These are phyloP conservation scores for Penicillium maclennaniae DNA, from an alignment of 495 filamentous ascomycete species.

Conservation along the genomic window DNA sequence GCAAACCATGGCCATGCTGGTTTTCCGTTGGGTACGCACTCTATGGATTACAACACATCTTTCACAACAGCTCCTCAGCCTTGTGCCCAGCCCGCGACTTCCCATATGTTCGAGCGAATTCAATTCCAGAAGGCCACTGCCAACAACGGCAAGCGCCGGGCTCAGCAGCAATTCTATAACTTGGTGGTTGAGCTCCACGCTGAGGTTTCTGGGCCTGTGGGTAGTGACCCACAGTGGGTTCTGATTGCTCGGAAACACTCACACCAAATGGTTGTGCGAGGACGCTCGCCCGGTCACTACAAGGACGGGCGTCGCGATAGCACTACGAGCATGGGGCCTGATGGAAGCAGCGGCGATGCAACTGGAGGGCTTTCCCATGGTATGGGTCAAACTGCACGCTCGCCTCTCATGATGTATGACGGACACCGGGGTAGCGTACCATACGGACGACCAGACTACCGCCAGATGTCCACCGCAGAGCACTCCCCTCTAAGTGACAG, in stretches of 20 bases:
- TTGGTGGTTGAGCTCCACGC: conserved; percentile 86
- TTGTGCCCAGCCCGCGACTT: conserved; percentile 41
- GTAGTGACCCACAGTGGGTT: conserved; percentile 52
- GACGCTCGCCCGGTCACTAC: conserved; percentile 90
- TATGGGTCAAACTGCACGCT: conserved; percentile 31
- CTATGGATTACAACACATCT: conserved; percentile 40
- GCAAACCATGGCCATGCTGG: conserved; percentile 24
- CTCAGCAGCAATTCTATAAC: conserved; percentile 92
- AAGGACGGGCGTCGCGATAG: conserved; percentile 74
- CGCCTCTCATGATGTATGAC: conserved; percentile 39
- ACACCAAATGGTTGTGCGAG: conserved; percentile 87
- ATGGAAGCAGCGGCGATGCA: conserved; percentile 47
- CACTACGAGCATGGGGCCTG: conserved; percentile 67
- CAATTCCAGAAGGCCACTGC: conserved; percentile 96
- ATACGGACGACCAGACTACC: conserved; percentile 36
- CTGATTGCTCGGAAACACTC: conserved; percentile 78
- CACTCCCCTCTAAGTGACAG: conserved; percentile 41
- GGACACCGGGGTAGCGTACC: conserved; percentile 31
- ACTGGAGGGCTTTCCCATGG: conserved; percentile 31
- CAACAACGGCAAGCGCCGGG: conserved; percentile 90
- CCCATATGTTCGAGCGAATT: conserved; percentile 80
- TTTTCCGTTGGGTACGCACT: conserved; percentile 31
- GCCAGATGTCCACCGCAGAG: conserved; percentile 32
- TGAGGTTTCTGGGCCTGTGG: conserved; percentile 52
- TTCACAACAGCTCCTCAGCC: conserved; percentile 31